Conservation (phyloP, 805 yeast genomes). For the Candida krabiensis region DNA sequence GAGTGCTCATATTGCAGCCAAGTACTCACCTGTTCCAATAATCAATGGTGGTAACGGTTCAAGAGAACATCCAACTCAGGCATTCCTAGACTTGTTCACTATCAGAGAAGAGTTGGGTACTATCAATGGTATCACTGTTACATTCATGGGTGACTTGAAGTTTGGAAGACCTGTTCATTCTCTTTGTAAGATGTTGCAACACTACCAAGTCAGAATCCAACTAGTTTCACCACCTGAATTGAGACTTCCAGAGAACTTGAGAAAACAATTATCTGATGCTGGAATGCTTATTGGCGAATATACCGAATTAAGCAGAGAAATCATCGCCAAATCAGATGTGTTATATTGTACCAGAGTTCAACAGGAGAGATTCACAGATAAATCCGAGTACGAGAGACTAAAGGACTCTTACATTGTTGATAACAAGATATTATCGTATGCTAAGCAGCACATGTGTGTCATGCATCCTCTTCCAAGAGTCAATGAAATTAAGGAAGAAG, state of each 20-base stretch:
- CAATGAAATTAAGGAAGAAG: slow-evolving; percentile 95
- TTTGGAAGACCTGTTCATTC: slow-evolving; percentile 99
- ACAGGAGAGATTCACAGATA: slow-evolving; percentile 86
- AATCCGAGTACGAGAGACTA: slow-evolving; percentile 77
- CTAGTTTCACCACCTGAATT: slow-evolving; percentile 89
- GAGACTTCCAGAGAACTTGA: slow-evolving; percentile 73
- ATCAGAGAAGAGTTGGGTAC: slow-evolving; percentile 99
- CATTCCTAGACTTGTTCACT: slow-evolving; percentile 94
- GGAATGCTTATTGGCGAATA: slow-evolving; percentile 76
- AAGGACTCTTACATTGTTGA: slow-evolving; percentile 92
- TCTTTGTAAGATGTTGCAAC: slow-evolving; percentile 82
- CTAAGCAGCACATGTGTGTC: slow-evolving; percentile 97
- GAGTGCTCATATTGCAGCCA: slow-evolving; percentile 91
- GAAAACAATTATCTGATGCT: slow-evolving; percentile 60
- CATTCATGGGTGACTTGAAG: slow-evolving; percentile 98
- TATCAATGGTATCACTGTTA: slow-evolving; percentile 95
- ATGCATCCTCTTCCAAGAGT: slow-evolving; percentile 99
- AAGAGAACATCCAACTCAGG: slow-evolving; percentile 98
- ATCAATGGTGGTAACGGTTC: slow-evolving; percentile 98
- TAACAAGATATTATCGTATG: slow-evolving; percentile 84
- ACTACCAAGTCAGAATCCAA: slow-evolving; percentile 90
- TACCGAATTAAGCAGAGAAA: slow-evolving; percentile 75
- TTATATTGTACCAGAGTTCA: slow-evolving; percentile 98
- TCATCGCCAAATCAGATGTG: slow-evolving; percentile 89
- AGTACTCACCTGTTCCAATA: slow-evolving; percentile 95